Conservation (phyloP, 225 moss, liverwort and hornwort genomes). For the Sphagnum contortum region DNA sequence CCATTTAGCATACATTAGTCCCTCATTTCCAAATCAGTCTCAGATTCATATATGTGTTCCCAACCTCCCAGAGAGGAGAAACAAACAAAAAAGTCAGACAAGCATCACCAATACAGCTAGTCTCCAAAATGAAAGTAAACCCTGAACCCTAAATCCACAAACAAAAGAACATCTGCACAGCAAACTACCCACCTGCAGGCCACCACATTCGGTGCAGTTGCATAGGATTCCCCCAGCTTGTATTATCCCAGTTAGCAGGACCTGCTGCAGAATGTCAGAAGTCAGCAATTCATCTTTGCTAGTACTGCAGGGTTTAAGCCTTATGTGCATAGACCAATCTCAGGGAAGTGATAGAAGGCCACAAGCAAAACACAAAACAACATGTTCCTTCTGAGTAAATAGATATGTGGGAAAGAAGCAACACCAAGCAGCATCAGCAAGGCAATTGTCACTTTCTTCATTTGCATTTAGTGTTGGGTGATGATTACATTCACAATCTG, state of each 20-base stretch:
- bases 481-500: no score
- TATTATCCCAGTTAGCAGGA: conserved; percentile 76
- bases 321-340: neutral
- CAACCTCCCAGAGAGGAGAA: neutral
- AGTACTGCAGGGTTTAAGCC: no score
- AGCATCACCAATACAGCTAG: neutral
- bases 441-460: neutral
- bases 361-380: neutral
- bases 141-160: no score
- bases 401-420: conserved; percentile 5
- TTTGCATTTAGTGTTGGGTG: neutral
- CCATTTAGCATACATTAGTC: no score
- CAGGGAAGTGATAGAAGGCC: neutral
- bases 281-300: neutral
- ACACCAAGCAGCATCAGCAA: conserved; percentile 5
- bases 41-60: neutral
- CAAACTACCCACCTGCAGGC: conserved; percentile 41
- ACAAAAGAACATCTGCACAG: neutral
- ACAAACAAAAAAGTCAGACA: neutral
- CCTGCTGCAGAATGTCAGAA: conserved; percentile 22
- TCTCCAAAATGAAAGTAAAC: no score
- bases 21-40: neutral
- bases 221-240: conserved; percentile 64
- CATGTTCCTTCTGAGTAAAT: neutral
- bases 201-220: conserved; percentile 65